Percentiles rank a stretch among this genome's conserved stretches.
Conservation (phyloP, 169 alveolate species). For the Eimeria sp. region DNA sequence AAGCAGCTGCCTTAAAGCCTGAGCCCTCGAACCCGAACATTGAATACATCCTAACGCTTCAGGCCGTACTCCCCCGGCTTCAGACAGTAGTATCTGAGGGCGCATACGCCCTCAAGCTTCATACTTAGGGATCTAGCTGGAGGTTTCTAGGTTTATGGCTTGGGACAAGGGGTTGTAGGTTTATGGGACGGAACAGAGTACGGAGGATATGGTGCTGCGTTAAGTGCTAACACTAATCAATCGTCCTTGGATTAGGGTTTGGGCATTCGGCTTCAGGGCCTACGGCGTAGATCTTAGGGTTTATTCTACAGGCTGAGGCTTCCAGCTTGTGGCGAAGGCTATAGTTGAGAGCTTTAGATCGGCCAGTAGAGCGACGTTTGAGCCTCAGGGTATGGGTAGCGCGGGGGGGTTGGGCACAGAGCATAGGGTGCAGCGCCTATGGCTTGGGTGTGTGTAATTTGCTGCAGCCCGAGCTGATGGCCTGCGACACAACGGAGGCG, state of each 20-base stretch:
- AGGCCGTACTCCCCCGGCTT: not conserved
- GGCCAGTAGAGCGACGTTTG: not conserved
- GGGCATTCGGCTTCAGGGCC: not conserved
- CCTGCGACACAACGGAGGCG: slow-evolving; percentile 61
- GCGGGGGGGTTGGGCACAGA: not conserved
- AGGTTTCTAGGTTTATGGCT: not conserved
- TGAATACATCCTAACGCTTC: not conserved
- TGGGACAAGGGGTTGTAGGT: not conserved
- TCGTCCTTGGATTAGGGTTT: not conserved
- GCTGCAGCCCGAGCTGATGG: slow-evolving; percentile 68
- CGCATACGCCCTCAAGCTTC: too few species aligned
- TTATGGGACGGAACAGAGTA: not conserved
- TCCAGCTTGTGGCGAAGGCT: not conserved
- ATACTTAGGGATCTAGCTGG: too few species aligned
- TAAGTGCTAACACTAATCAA: not conserved
- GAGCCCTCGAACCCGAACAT: not conserved
- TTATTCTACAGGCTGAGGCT: not conserved
- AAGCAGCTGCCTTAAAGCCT: not conserved
- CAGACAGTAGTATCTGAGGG: not conserved
- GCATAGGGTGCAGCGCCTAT: not conserved
- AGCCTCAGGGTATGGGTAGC: not conserved
- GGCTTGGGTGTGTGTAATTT: not conserved
- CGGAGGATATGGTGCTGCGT: not conserved
- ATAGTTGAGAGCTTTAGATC: not conserved
- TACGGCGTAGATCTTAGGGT: not conserved